Percentiles rank a stretch among this genome's conserved stretches.
Evolutionary conservation across 2,329 filamentous ascomycete species (phyloP).

Genomic region (Epichloe sibirici): DNA sequence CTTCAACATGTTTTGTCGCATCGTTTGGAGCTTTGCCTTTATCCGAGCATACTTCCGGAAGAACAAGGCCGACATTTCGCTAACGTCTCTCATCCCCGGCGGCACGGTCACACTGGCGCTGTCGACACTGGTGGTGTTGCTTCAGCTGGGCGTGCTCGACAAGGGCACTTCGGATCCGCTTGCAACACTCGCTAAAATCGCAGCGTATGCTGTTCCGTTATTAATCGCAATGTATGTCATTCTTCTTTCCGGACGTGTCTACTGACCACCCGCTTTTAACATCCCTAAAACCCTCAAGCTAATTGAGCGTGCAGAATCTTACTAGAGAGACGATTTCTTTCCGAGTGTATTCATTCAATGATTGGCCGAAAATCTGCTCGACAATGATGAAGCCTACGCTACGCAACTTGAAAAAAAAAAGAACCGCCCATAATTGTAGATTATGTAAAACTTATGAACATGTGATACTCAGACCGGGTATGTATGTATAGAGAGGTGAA

Average conservation of each 20-base stretch:
- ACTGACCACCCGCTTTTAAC: conserved; percentile 4
- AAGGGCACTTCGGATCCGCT: conserved; percentile 16
- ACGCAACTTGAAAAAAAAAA: conserved; percentile 1
- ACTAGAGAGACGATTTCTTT: conserved; percentile 41
- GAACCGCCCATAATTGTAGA: not conserved
- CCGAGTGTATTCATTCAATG: conserved; percentile 36
- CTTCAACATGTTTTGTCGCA: conserved; percentile 80
- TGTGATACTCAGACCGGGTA: not conserved
- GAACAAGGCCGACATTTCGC: conserved; percentile 24
- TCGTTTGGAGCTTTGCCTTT: conserved; percentile 67
- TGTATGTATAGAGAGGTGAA: not conserved
- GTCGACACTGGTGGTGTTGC: conserved; percentile 16
- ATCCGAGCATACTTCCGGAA: conserved; percentile 50
- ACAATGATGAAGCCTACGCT: conserved; percentile 11
- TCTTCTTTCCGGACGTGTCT: not conserved
- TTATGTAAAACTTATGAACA: not conserved
- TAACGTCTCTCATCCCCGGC: conserved; percentile 17
- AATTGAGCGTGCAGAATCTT: conserved; percentile 28
- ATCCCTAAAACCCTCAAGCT: conserved; percentile 12
- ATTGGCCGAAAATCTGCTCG: conserved; percentile 20
- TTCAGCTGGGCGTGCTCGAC: conserved; percentile 14
- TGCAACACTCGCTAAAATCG: conserved; percentile 32
- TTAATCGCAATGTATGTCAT: conserved; percentile 46
- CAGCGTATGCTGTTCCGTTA: conserved; percentile 38
- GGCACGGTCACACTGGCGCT: conserved; percentile 16